Conservation (phyloP, 208 protist genomes). For the Trichomonas vaginalis region DNA sequence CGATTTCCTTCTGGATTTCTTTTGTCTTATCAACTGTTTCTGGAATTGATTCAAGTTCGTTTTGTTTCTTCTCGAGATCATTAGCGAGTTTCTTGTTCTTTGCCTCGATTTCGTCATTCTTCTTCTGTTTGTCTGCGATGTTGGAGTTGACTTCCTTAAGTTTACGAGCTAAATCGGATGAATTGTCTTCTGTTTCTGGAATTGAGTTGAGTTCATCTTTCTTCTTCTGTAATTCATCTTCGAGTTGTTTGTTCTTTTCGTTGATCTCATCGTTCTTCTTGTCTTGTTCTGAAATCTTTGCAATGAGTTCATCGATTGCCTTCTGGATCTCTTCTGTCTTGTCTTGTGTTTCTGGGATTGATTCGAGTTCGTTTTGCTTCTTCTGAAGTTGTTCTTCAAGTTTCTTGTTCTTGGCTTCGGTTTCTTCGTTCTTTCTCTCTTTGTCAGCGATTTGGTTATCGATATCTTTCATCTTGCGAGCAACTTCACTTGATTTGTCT, state of each 20-base stretch:
- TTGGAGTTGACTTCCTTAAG: neutral
- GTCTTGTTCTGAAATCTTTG: neutral
- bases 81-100: neutral
- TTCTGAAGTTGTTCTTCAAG: too few species aligned
- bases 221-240: neutral
- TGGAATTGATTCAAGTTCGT: neutral
- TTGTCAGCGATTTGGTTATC: too few species aligned
- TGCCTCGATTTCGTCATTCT: neutral
- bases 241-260: neutral
- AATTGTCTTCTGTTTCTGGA: neutral
- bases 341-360: too few species aligned
- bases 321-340: too few species aligned
- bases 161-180: neutral
- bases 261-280: neutral
- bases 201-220: neutral
- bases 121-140: neutral
- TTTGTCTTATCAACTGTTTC: neutral
- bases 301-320: neutral
- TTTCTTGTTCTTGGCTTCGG: neutral
- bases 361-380: too few species aligned
- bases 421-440: too few species aligned
- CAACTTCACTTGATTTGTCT: too few species aligned
- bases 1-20: neutral
- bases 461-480: too few species aligned
- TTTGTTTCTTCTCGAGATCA: neutral